Evolutionary conservation across 2,329 filamentous ascomycete genomes (phyloP), one percentile per base, ranked within the genome.

Genomic region (Pseudogymnoascus sp.): DNA sequence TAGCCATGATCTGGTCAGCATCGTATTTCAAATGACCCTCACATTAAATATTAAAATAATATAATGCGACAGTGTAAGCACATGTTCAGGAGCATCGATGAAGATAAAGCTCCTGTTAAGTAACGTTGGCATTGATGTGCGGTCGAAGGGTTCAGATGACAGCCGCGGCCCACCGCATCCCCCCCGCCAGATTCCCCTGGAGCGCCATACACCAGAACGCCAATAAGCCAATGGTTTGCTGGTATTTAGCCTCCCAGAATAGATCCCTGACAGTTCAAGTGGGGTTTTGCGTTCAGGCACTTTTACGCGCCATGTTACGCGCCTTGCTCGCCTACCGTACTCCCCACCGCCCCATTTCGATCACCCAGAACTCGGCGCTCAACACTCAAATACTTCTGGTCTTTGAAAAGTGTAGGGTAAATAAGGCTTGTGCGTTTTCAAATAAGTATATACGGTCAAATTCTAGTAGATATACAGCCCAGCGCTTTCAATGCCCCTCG

Each of bases 1-100:
- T 38, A 58, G 38, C 60, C 9, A 62, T 60, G 60, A 60, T 62
- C 60, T 38, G 33, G 39, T 62, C 12, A 60, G 60, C 60, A 62
- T 62, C n/a, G 43, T 62, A 9, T 59, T 59, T 16, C n/a, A 50
- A 39, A 62, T 60, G 60, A 0, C 4, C 57, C 18, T 60, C 57
- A 62, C 16, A 33, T 39, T 25, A 18, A 30, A 14, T 59, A 54
- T 38, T n/a, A 38, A 60, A 1, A 38, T 38, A 18, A 47, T 36
- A 25, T 18, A 20, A 36, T 30, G 50, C 18, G 60, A 58, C 9
- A 25, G 47, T 3, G 25, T 8, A 11, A 6, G 14, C 3, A 5
- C 2, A 30, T 50, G n/a, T 18, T 30, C 2, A 30, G 2, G 3
- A 50, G 25, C n/a, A n/a, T n/a, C n/a, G n/a, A n/a, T n/a, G n/a